phyloP scores from a whole-genome alignment of 352 stramenopile species.

The Globisporangium uncinulatum region DNA sequence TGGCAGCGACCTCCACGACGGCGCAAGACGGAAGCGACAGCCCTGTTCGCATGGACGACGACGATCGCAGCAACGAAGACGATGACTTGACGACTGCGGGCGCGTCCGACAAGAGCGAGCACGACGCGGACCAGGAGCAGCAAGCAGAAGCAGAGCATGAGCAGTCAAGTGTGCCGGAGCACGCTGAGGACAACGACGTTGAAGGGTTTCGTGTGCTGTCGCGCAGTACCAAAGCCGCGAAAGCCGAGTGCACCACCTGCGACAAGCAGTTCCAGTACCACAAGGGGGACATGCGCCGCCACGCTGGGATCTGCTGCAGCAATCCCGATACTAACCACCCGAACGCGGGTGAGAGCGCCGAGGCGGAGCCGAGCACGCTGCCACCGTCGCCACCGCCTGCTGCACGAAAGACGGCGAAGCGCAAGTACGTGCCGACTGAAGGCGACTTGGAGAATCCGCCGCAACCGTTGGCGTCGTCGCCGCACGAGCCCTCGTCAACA shows the following conservation, averaged over 20 bases:
- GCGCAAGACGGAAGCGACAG: too few species aligned
- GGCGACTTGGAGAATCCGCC: background rate
- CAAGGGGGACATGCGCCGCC: background rate
- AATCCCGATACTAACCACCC: background rate
- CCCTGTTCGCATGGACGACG: too few species aligned
- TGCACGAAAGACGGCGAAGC: background rate
- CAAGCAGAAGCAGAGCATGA: background rate
- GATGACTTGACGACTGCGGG: background rate
- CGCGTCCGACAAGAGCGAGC: background rate
- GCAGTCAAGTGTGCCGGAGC: background rate
- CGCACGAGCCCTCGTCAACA: background rate
- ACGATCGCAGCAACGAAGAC: background rate
- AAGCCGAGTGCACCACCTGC: constrained; percentile 3
- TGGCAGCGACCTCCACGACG: too few species aligned
- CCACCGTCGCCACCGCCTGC: background rate
- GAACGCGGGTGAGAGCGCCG: too few species aligned
- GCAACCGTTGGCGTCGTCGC: background rate
- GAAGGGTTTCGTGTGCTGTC: background rate
- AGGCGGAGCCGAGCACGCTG: background rate
- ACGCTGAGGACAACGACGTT: background rate
- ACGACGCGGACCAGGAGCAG: background rate
- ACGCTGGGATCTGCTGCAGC: background rate
- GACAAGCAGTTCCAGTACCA: background rate
- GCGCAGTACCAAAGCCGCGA: constrained; percentile 14
- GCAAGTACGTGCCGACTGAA: constrained; percentile 1